Conservation (phyloP, 345 rosid genomes). For the Syzygium aromaticum region DNA sequence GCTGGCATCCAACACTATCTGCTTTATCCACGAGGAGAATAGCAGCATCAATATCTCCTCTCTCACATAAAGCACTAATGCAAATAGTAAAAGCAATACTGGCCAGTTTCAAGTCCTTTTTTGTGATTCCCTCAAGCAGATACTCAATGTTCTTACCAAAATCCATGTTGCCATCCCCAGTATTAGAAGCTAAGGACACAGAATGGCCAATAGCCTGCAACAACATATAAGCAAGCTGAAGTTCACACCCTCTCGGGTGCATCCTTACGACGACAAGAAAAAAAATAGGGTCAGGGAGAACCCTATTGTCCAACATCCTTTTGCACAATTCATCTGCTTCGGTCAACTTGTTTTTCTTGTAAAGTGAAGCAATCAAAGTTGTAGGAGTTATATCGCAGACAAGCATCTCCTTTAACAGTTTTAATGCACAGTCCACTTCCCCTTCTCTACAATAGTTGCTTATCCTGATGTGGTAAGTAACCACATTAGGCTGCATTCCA, state of each 20-base stretch:
- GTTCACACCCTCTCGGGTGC: constrained; percentile 37
- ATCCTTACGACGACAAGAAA: constrained; percentile 47
- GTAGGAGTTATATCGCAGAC: constrained; percentile 27
- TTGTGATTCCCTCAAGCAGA: constrained; percentile 35
- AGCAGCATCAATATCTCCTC: constrained; percentile 27
- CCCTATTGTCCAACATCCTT: constrained; percentile 34
- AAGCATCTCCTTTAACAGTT: constrained; percentile 28
- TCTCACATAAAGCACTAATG: constrained; percentile 45
- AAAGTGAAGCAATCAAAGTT: constrained; percentile 37
- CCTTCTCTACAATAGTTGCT: constrained; percentile 49
- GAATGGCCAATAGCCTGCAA: constrained; percentile 36
- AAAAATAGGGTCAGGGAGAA: constrained; percentile 57
- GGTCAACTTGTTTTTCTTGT: constrained; percentile 28
- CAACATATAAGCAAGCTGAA: constrained; percentile 33
- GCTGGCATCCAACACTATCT: constrained; percentile 35
- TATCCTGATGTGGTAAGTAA: constrained; percentile 45
- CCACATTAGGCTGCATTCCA: constrained; percentile 25
- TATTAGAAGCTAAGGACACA: constrained; percentile 28
- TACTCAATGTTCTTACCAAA: constrained; percentile 29
- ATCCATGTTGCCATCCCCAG: constrained; percentile 9
- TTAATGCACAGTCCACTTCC: constrained; percentile 37
- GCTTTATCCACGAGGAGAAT: constrained; percentile 24
- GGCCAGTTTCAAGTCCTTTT: constrained; percentile 27
- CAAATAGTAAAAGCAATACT: constrained; percentile 37
- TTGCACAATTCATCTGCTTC: constrained; percentile 35